Evolutionary conservation across 2,329 filamentous ascomycete species (phyloP), one percentile per base, ranked within the genome.

Genomic region (Lomentospora prolificans): DNA sequence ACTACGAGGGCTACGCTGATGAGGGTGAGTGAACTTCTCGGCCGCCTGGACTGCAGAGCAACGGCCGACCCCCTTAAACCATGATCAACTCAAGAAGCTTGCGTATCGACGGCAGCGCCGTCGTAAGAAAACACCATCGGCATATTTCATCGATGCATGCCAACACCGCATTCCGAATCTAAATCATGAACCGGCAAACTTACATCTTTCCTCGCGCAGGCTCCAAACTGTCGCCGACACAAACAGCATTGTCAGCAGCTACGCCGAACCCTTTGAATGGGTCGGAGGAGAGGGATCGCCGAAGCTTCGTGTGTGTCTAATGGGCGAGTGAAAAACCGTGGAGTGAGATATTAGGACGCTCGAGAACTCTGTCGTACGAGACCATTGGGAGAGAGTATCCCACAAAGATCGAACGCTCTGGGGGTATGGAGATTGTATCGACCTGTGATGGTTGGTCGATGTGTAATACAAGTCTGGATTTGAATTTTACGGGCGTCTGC

Each of bases 21-120:
- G 53, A 55, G 27, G 41, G 53, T 55, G 53, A 50, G 53, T 55
- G 25, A 53, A 48, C 24, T 48, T 19, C 44, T 22, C 17, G 44
- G 22, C 22, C 19, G 3, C 22, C 22, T 48, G 44, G 44, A 48
- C 22, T 4, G 22, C 22, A 48, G 44, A 48, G 44, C 17, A 27
- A 10, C 44, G 22, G 22, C 12, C 22, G 22, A 10, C 17, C n/a
- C 44, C 14, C 36, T 41, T 5, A 17, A 14, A 25, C 44, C 12
- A 48, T 22, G 17, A 48, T 22, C 44, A 48, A 12, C 12, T 25
- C 22, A 25, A 5, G 12, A 7, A 12, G 30, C 3, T 17, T 17
- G 19, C 5, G 5, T 3, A 41, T 17, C 36, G 19, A 19, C 36
- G 19, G n/a, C 36, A 17, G 7, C 36, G 19, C 19, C 36, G 19